phyloP scores from a whole-genome alignment of 1,284 basidiomycete genomes.

The Ustilago shanxiensis region DNA sequence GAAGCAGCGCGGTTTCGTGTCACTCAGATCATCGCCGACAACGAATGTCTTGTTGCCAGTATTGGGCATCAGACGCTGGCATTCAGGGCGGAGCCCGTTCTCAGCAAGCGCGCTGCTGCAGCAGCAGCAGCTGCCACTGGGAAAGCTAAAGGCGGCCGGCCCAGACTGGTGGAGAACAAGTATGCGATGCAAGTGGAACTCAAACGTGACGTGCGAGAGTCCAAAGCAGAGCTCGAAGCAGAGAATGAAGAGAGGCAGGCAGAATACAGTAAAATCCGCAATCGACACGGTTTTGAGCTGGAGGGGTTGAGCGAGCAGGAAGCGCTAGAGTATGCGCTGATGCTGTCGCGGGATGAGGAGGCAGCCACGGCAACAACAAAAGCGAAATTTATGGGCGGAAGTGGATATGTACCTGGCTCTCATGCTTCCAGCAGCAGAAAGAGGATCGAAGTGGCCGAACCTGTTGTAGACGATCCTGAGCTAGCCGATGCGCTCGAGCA shows the following conservation, averaged over 20 bases:
- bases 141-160: constrained; percentile 21
- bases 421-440: constrained; percentile 26
- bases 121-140: constrained; percentile 21
- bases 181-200: constrained; percentile 53
- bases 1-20: constrained; percentile 74
- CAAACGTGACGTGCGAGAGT: constrained; percentile 64
- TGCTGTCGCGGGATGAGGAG: constrained; percentile 86
- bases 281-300: constrained; percentile 72
- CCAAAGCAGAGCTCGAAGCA: constrained; percentile 72
- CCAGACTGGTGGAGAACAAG: constrained; percentile 44
- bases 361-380: constrained; percentile 58
- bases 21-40: constrained; percentile 76
- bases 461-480: constrained; percentile 46
- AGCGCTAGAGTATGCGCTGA: constrained; percentile 83
- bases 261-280: constrained; percentile 71
- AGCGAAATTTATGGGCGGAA: constrained; percentile 22
- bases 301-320: constrained; percentile 81
- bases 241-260: constrained; percentile 78
- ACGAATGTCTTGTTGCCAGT: constrained; percentile 77
- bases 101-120: constrained; percentile 31
- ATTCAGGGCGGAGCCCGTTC: constrained; percentile 77
- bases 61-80: constrained; percentile 78
- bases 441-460: constrained; percentile 24
- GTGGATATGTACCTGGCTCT: constrained; percentile 36
- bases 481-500: constrained; percentile 58